Evolutionary conservation across 306 rosid genomes (phyloP).

Genomic region (Canavalia ensiformis): DNA sequence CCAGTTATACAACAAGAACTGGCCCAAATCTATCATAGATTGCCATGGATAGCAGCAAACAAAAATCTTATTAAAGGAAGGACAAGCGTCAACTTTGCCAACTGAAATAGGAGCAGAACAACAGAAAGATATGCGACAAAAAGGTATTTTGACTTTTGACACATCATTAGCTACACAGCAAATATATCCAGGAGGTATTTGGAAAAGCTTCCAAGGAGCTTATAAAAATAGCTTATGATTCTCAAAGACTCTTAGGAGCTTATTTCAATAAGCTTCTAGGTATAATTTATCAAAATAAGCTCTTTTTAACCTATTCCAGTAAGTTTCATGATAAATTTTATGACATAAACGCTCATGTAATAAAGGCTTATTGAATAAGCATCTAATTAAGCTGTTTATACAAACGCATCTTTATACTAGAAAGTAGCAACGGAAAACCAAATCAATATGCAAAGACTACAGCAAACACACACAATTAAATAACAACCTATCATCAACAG

Average conservation of each 20-base stretch:
- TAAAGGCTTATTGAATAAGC: no score
- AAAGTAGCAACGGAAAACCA: not conserved
- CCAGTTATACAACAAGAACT: slow-evolving; percentile 21
- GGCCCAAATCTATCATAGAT: not conserved
- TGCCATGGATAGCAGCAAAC: slow-evolving; percentile 20
- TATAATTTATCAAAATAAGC: no score
- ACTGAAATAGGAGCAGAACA: slow-evolving; percentile 20
- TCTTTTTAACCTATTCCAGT: no score
- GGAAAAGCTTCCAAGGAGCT: no score
- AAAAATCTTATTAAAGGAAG: slow-evolving; percentile 6
- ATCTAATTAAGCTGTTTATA: no score
- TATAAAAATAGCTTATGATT: no score
- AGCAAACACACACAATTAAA: not conserved
- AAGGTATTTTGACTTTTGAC: not conserved
- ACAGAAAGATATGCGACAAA: not conserved
- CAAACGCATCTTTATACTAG: not conserved
- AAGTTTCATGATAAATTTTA: no score
- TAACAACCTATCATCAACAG: slow-evolving; percentile 11
- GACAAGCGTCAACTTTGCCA: slow-evolving; percentile 3
- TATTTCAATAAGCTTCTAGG: no score
- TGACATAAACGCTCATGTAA: no score
- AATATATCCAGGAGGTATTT: not conserved
- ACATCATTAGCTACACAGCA: slow-evolving; percentile 34
- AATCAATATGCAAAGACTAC: slow-evolving; percentile 13
- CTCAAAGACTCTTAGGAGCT: no score